Conservation (phyloP, 257 asterid species). For the Prunella vulgaris region DNA sequence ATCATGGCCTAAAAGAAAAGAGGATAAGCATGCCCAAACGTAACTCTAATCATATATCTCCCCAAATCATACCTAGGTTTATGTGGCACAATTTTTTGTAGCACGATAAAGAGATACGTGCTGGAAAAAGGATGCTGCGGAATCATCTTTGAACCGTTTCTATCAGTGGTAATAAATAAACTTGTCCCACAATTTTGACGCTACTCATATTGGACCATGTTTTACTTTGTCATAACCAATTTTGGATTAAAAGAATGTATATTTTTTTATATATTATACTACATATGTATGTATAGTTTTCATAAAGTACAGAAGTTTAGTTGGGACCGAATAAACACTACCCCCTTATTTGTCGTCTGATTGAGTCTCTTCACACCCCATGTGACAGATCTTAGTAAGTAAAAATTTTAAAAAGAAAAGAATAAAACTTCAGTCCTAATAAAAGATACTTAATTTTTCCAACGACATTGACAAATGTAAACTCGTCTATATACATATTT, state of each 20-base stretch:
- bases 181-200: neutral
- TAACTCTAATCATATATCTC: neutral
- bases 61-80: neutral
- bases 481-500: too few relatives aligned
- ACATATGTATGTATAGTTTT: neutral
- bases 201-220: neutral
- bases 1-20: neutral
- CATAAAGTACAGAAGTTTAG: neutral
- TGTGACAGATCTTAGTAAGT: neutral
- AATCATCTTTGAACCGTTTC: neutral
- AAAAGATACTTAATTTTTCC: too few relatives aligned
- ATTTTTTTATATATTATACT: too few relatives aligned
- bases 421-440: too few relatives aligned
- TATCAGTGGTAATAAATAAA: neutral
- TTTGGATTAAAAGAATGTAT: neutral
- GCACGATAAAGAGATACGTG: neutral
- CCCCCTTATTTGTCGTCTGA: neutral
- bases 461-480: too few relatives aligned
- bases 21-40: neutral
- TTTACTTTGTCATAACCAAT: neutral
- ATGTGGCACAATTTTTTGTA: neutral
- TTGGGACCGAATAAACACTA: neutral
- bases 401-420: too few relatives aligned
- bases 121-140: neutral
- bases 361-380: conserved; percentile 1